These are phyloP conservation scores for Geosmithia morbida DNA, from an alignment of 2,329 filamentous ascomycete genomes.

Conservation along the genomic window DNA sequence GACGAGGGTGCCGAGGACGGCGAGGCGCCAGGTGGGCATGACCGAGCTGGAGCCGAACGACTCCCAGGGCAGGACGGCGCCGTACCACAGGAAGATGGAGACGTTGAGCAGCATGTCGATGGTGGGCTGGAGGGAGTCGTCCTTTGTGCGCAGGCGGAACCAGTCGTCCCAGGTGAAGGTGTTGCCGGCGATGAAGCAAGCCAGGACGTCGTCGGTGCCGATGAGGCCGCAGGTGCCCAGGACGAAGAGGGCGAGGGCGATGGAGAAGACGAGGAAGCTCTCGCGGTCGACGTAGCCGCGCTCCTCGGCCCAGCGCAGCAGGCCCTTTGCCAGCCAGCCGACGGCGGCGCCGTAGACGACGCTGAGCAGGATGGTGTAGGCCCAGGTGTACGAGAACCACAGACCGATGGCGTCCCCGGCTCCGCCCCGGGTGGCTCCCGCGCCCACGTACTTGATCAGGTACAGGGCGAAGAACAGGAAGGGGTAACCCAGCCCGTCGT, in stretches of 20 bases:
- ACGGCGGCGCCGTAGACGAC: slow-evolving; percentile 24
- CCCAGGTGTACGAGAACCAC: slow-evolving; percentile 29
- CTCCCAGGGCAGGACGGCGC: slow-evolving; percentile 70
- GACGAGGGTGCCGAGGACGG: slow-evolving; percentile 61
- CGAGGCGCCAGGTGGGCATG: slow-evolving; percentile 58
- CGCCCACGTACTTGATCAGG: slow-evolving; percentile 26
- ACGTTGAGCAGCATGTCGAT: slow-evolving; percentile 92
- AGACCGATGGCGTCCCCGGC: slow-evolving; percentile 25
- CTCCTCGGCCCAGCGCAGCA: slow-evolving; percentile 74
- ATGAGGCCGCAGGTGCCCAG: slow-evolving; percentile 77
- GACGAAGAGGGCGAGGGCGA: slow-evolving; percentile 75
- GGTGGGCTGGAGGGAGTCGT: slow-evolving; percentile 86
- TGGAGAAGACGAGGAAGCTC: slow-evolving; percentile 76
- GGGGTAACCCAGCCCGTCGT: slow-evolving; percentile 44
- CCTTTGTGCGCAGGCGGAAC: slow-evolving; percentile 79
- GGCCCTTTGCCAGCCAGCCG: slow-evolving; percentile 9
- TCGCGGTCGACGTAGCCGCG: slow-evolving; percentile 73
- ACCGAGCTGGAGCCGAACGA: slow-evolving; percentile 52
- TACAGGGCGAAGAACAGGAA: slow-evolving; percentile 30
- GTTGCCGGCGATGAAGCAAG: slow-evolving; percentile 87
- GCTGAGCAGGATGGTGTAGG: slow-evolving; percentile 29
- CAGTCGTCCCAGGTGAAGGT: slow-evolving; percentile 87
- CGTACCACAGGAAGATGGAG: slow-evolving; percentile 81
- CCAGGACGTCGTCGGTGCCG: slow-evolving; percentile 78
- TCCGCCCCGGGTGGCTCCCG: slow-evolving; percentile 32